Evolutionary conservation across 345 rosid species (phyloP).

Genomic region (Conringia planisiliqua): DNA sequence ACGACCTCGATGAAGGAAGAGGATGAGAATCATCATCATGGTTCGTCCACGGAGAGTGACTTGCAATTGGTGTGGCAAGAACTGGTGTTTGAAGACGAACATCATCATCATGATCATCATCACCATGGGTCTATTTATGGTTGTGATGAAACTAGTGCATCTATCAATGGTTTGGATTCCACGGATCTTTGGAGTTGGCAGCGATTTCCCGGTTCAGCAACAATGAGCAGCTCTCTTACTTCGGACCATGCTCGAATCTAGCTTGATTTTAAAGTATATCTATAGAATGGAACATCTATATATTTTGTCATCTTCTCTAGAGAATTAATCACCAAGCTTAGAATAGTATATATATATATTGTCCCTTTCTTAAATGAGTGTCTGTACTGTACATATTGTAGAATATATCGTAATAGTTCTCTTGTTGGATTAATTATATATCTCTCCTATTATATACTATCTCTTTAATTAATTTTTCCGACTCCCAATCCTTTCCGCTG

Average conservation of each 20-base stretch:
- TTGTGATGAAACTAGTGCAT: slow-evolving; percentile 1
- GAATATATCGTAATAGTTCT: neutral
- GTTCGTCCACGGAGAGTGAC: slow-evolving; percentile 14
- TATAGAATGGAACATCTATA: slow-evolving; percentile 8
- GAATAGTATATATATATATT: neutral
- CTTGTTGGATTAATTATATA: neutral
- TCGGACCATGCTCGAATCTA: slow-evolving; percentile 3
- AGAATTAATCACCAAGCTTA: slow-evolving; percentile 1
- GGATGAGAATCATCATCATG: slow-evolving; percentile 20
- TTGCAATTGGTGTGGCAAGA: slow-evolving; percentile 33
- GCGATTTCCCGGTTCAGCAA: neutral
- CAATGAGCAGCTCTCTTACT: slow-evolving; percentile 18
- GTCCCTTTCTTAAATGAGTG: neutral
- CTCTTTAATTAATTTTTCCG: neutral
- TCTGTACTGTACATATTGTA: neutral
- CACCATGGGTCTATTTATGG: slow-evolving; percentile 5
- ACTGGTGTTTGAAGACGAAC: slow-evolving; percentile 9
- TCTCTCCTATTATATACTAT: neutral
- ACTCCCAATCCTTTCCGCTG: neutral
- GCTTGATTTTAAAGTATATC: slow-evolving; percentile 4
- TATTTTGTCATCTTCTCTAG: neutral
- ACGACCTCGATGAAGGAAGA: slow-evolving; percentile 20
- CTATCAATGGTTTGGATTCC: slow-evolving; percentile 6
- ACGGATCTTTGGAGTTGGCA: slow-evolving; percentile 14
- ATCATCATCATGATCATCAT: slow-evolving; percentile 1